A percentile compares a stretch with the other conserved stretches of the same genome.
These are phyloP conservation scores for Macrophomina pseudophaseolina DNA, from an alignment of 2,329 filamentous ascomycete genomes.

Conservation along the genomic window DNA sequence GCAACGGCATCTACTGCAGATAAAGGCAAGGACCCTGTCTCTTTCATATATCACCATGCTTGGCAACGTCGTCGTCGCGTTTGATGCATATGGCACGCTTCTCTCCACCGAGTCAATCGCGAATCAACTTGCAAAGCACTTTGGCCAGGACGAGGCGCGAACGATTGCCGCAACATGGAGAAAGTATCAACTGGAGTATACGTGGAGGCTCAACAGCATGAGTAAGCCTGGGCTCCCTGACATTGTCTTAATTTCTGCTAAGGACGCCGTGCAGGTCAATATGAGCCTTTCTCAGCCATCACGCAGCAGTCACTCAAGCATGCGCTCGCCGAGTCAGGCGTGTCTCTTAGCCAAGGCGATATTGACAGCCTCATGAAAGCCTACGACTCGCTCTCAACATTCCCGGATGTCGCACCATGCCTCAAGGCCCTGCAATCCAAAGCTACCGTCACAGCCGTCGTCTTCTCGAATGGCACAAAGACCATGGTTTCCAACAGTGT, in stretches of 20 bases:
- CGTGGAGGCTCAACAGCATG: constrained; percentile 78
- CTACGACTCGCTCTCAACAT: constrained; percentile 69
- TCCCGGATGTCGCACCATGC: constrained; percentile 65
- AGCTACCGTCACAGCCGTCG: constrained; percentile 56
- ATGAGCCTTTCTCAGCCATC: constrained; percentile 66
- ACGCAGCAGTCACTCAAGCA: constrained; percentile 68
- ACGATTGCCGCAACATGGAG: constrained; percentile 67
- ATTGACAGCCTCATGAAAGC: constrained; percentile 62
- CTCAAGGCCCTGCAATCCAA: constrained; percentile 55
- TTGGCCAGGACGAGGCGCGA: constrained; percentile 62
- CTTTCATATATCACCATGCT: constrained; percentile 52
- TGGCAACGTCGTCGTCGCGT: constrained; percentile 63
- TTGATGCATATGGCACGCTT: constrained; percentile 77
- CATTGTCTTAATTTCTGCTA: neutral
- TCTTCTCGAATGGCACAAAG: constrained; percentile 74
- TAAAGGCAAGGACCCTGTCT: neutral
- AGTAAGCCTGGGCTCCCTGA: constrained; percentile 51
- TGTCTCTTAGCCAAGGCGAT: constrained; percentile 52
- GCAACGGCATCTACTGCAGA: neutral
- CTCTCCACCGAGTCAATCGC: constrained; percentile 74
- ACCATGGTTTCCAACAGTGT: constrained; percentile 68
- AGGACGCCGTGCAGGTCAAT: constrained; percentile 54
- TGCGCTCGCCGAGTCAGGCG: constrained; percentile 63
- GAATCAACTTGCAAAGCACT: constrained; percentile 61
- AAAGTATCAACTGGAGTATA: constrained; percentile 76